Evolutionary conservation across 2,329 filamentous ascomycete species (phyloP).

Genomic region (Fusarium graminum): DNA sequence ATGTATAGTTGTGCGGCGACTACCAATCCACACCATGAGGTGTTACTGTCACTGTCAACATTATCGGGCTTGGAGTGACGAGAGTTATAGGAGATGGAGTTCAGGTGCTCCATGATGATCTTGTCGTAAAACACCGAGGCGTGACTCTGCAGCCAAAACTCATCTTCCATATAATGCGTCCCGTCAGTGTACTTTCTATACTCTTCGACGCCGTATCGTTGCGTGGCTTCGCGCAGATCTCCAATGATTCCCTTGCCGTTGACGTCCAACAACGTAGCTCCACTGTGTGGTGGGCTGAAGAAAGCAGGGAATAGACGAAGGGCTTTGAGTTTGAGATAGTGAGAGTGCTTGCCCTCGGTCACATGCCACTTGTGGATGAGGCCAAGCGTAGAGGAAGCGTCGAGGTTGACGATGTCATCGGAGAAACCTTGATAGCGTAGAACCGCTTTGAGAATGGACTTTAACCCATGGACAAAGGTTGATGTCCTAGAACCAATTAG

Average conservation of each 20-base stretch:
- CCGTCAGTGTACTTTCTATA: neutral
- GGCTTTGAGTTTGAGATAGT: slow-evolving; percentile 15
- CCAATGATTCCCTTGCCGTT: neutral
- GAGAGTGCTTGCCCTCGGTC: neutral
- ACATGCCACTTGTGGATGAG: slow-evolving; percentile 9
- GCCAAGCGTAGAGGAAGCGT: neutral
- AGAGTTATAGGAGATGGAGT: neutral
- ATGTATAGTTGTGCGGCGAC: slow-evolving; percentile 1
- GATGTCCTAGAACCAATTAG: neutral
- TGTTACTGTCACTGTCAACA: neutral
- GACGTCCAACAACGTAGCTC: neutral
- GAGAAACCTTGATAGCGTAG: neutral
- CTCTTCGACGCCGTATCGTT: neutral
- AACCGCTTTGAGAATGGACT: neutral
- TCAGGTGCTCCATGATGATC: slow-evolving; percentile 5
- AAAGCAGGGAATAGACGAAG: slow-evolving; percentile 24
- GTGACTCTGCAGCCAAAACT: slow-evolving; percentile 4
- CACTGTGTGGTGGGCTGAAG: neutral
- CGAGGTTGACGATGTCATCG: accelerated
- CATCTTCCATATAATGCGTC: neutral
- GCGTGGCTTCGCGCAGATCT: neutral
- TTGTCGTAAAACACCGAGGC: slow-evolving; percentile 1
- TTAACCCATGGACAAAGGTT: slow-evolving; percentile 6
- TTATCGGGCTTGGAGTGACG: neutral
- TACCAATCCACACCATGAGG: slow-evolving; percentile 14